Evolutionary conservation across 257 asterid genomes (phyloP).

Genomic region (Primulina huaijiensis): DNA sequence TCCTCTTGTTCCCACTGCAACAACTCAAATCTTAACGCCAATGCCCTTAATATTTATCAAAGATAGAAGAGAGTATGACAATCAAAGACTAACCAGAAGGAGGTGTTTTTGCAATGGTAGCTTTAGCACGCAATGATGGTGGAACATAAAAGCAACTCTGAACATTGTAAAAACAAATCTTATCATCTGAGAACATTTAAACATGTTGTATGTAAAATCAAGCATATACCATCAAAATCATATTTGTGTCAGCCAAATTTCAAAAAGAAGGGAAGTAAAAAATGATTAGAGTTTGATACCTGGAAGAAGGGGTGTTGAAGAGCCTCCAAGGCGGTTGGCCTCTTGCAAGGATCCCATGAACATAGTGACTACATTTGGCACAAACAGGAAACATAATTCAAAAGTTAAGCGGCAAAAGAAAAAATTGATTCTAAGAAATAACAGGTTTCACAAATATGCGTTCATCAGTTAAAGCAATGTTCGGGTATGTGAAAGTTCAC

Average conservation of each 20-base stretch:
- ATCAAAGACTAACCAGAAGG: conserved; percentile 58
- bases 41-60: conserved; percentile 4
- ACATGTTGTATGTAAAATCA: not conserved
- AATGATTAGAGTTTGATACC: conserved; percentile 40
- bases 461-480: not conserved
- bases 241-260: not conserved
- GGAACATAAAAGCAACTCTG: conserved; percentile 87
- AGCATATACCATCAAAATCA: too few species aligned
- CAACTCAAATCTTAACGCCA: conserved; percentile 7
- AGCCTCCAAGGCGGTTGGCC: conserved; percentile 83
- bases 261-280: not conserved
- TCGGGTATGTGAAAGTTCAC: not conserved
- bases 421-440: not conserved
- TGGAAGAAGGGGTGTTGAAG: conserved; percentile 94
- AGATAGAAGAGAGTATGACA: not conserved
- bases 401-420: not conserved
- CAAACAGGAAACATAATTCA: conserved; percentile 17
- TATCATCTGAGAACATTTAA: conserved; percentile 6
- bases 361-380: conserved; percentile 65
- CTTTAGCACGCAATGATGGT: conserved; percentile 72
- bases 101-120: conserved; percentile 59
- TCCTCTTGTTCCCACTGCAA: conserved; percentile 52
- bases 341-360: conserved; percentile 87
- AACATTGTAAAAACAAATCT: conserved; percentile 17
- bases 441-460: not conserved